Conservation (phyloP, 805 yeast species). For the Saccharomycopsis amapae region DNA sequence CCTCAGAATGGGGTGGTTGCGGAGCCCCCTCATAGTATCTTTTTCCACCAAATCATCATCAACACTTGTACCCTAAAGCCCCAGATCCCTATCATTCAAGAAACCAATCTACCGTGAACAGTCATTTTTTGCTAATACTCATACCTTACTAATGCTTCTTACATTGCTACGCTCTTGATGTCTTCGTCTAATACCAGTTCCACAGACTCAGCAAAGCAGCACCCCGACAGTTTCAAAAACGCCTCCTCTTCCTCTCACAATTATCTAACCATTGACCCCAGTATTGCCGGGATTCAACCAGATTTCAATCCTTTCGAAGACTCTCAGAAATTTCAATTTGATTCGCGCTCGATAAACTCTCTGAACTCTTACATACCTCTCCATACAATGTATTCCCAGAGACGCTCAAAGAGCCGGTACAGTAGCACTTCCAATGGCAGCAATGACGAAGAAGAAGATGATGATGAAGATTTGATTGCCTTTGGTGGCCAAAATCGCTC, state of each 20-base stretch:
- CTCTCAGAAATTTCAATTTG: neutral
- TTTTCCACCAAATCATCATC: no score
- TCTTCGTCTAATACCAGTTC: neutral
- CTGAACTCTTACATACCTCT: conserved; percentile 20
- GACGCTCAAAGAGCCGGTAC: no score
- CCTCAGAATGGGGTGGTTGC: no score
- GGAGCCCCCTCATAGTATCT: no score
- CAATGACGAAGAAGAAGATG: conserved; percentile 5
- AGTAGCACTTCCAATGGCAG: neutral
- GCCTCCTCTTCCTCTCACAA: conserved; percentile 4
- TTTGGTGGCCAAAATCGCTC: no score
- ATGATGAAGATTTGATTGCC: conserved; percentile 15
- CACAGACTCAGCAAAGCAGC: neutral
- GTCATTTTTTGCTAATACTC: no score
- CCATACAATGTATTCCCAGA: conserved; percentile 15
- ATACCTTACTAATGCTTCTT: no score
- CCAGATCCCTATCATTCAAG: no score
- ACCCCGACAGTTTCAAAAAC: conserved; percentile 1
- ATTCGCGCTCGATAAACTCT: conserved; percentile 8
- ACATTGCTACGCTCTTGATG: neutral
- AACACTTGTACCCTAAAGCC: no score
- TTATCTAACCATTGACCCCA: conserved; percentile 16
- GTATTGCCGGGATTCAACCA: conserved; percentile 21
- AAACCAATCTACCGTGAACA: no score
- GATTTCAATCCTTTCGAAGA: conserved; percentile 23